phyloP scores from a whole-genome alignment of 768 basidiomycete genomes.

The Mycena epipterygia region DNA sequence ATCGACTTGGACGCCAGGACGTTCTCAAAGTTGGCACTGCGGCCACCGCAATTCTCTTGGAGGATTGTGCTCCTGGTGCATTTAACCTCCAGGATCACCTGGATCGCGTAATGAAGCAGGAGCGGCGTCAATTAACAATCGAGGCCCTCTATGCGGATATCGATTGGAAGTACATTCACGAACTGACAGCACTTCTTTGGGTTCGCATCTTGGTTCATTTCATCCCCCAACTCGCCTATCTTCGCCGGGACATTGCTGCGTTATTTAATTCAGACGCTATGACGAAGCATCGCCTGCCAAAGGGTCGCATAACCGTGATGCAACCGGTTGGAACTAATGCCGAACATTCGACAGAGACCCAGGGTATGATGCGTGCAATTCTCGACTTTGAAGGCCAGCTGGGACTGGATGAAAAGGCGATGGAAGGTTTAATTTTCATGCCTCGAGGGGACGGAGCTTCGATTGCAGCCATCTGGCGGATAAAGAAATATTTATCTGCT shows the following conservation, averaged over 20 bases:
- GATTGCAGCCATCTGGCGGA: slow-evolving; percentile 33
- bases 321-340: slow-evolving; percentile 40
- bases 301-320: slow-evolving; percentile 36
- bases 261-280: slow-evolving; percentile 29
- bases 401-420: slow-evolving; percentile 33
- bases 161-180: slow-evolving; percentile 33
- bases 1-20: slow-evolving; percentile 27
- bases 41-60: slow-evolving; percentile 26
- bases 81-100: slow-evolving; percentile 13
- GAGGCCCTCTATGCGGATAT: slow-evolving; percentile 30
- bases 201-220: slow-evolving; percentile 36
- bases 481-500: slow-evolving; percentile 33
- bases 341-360: slow-evolving; percentile 35
- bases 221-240: slow-evolving; percentile 34
- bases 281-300: slow-evolving; percentile 38
- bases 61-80: too few species aligned
- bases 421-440: slow-evolving; percentile 30
- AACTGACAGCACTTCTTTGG: slow-evolving; percentile 38
- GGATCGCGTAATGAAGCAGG: slow-evolving; percentile 27
- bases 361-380: slow-evolving; percentile 36
- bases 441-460: slow-evolving; percentile 36
- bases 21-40: slow-evolving; percentile 42
- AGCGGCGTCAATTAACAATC: slow-evolving; percentile 34
- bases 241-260: slow-evolving; percentile 30
- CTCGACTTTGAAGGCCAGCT: slow-evolving; percentile 33